A percentile compares a stretch with the other conserved stretches of the same genome.
These are phyloP conservation scores for Annulohypoxylon bovei DNA, from an alignment of 495 filamentous ascomycete species.

Conservation along the genomic window DNA sequence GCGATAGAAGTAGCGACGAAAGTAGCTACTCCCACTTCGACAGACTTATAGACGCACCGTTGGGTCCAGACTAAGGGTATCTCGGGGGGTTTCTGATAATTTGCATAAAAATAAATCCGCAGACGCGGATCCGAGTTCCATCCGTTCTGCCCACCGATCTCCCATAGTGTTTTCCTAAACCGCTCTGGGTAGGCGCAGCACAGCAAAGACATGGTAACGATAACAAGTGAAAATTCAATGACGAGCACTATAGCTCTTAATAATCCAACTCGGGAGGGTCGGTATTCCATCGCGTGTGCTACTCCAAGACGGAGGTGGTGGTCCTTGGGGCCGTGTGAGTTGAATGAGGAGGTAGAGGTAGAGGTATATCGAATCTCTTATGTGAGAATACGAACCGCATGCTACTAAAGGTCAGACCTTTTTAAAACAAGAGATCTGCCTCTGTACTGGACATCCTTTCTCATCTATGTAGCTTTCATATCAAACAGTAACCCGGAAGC, in stretches of 20 bases:
- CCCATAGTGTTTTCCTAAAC: constrained; percentile 37
- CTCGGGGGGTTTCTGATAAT: constrained; percentile 39
- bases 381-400: not conserved
- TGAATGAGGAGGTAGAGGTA: not conserved
- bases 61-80: constrained; percentile 43
- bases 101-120: constrained; percentile 48
- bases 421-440: not conserved
- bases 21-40: not conserved
- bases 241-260: not conserved
- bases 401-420: not conserved
- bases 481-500: not conserved
- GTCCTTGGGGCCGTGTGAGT: not conserved
- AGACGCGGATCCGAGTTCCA: constrained; percentile 45
- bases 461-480: not conserved
- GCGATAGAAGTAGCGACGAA: too few relatives aligned
- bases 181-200: constrained; percentile 33
- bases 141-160: constrained; percentile 34
- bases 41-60: constrained; percentile 27
- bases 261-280: not conserved
- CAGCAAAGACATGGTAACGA: constrained; percentile 19
- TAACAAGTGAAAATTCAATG: constrained; percentile 7
- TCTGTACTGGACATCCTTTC: not conserved
- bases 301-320: not conserved
- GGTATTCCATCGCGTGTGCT: not conserved
- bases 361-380: not conserved